A percentile compares a stretch with the other conserved stretches of the same genome.
Conservation (phyloP, 1,284 basidiomycete genomes). For the Boletus chippewaensis region DNA sequence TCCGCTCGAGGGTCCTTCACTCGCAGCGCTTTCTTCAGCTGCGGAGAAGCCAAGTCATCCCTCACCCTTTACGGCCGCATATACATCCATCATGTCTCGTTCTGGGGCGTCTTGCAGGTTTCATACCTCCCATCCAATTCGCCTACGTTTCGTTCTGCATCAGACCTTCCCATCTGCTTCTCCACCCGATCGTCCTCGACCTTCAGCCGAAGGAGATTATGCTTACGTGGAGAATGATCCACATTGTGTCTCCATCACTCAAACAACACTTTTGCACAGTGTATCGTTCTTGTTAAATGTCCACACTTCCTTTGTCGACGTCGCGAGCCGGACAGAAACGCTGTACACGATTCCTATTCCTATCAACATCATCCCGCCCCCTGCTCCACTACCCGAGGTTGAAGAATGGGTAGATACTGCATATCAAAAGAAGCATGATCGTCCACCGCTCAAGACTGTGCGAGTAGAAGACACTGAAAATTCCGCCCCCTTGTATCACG, state of each 20-base stretch:
- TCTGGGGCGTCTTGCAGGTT: constrained; percentile 77
- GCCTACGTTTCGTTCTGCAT: constrained; percentile 66
- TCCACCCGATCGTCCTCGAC: constrained; percentile 41
- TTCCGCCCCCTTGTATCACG: constrained; percentile 55
- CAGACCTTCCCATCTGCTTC: constrained; percentile 48
- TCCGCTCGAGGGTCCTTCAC: constrained; percentile 28
- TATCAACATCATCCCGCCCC: constrained; percentile 59
- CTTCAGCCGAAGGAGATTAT: constrained; percentile 39
- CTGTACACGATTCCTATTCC: constrained; percentile 58
- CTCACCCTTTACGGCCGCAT: constrained; percentile 35
- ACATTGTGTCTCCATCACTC: constrained; percentile 68
- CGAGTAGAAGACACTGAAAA: constrained; percentile 58
- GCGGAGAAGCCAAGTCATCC: constrained; percentile 31
- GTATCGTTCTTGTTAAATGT: constrained; percentile 63
- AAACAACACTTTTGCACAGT: constrained; percentile 64
- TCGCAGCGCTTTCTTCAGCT: constrained; percentile 15
- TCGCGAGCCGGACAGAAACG: constrained; percentile 55
- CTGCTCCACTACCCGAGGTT: constrained; percentile 68
- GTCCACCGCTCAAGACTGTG: constrained; percentile 62
- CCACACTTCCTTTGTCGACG: constrained; percentile 65
- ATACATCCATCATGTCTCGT: constrained; percentile 52
- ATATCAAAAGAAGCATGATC: constrained; percentile 80
- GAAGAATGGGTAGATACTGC: constrained; percentile 62
- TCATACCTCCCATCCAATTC: constrained; percentile 60
- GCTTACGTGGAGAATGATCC: constrained; percentile 47